Conservation (phyloP, 306 rosid species). For the Vigna reflexopilosa region DNA sequence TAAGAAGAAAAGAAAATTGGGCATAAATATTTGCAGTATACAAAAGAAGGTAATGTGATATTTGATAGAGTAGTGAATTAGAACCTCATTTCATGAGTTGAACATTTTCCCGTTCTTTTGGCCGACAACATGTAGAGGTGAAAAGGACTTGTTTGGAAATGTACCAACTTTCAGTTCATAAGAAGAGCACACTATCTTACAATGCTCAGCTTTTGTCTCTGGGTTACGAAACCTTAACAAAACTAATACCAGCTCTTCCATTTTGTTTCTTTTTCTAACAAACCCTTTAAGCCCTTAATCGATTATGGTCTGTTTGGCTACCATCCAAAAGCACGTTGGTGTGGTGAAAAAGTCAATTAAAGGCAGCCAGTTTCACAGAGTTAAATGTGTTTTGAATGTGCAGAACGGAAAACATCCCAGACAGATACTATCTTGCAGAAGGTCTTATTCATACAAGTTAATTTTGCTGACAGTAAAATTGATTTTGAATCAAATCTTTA, state of each 20-base stretch:
- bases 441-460: too few relatives aligned
- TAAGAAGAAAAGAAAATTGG: not conserved
- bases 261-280: not conserved
- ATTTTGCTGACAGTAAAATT: too few relatives aligned
- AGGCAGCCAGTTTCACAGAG: not conserved
- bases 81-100: conserved; percentile 22
- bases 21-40: not conserved
- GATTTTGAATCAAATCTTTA: not conserved
- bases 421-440: too few relatives aligned
- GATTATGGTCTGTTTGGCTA: not conserved
- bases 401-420: too few relatives aligned
- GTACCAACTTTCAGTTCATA: conserved; percentile 1
- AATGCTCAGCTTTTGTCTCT: conserved; percentile 31
- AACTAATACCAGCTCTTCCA: not conserved
- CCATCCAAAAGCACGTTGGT: not conserved
- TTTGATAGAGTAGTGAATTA: conserved; percentile 3
- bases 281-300: not conserved
- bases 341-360: not conserved
- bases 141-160: conserved; percentile 41
- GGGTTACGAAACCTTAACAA: conserved; percentile 21
- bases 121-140: conserved; percentile 39
- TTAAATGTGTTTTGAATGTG: not conserved
- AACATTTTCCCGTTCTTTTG: conserved; percentile 26
- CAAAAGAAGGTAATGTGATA: not conserved
- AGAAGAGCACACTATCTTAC: not conserved